Base-by-base conservation (phyloP, 2,329 filamentous ascomycete genomes). In the Sordariomycetes sp. region DNA sequence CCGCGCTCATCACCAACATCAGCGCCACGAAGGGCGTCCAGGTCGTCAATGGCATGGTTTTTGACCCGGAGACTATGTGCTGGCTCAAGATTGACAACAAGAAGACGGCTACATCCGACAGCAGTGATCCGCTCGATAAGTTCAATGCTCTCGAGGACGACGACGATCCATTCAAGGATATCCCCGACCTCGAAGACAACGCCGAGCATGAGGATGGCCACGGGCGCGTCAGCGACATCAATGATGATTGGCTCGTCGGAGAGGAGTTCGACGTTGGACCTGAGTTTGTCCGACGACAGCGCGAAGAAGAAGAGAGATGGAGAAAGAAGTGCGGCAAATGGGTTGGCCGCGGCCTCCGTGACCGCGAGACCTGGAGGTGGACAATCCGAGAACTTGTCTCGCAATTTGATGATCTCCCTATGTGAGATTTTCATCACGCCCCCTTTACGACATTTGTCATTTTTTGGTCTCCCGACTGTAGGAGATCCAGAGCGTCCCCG, bases 251-350 rank as follows among this genome's bases (percentile, higher is more conserved):
- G 72, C 75, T 86, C 32, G 84, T 95, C 10, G 86, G 86, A 34
- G 92, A 98, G 58, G 92, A 98, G 54, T 98, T 98, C 49, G 92
- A 98, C 53, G 86, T 98, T 36, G 92, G 92, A 0, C 92, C 90
- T 4, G 86, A 93, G 55, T 98, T 96, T 52, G 80, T 96, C 42
- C 73, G 81, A 47, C 72, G 88, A 42, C 90, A 96, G 53, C 74
- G 84, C 39, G 86, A 90, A 49, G 92, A 98, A 59, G 92, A 98
- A 61, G 81, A 86, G 31, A 73, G 85, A 40, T 98, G 92, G 92
- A 73, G 82, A 45, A 79, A 80, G 55, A 90, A 88, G 61, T 90
- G 90, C 45, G 81, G 84, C 53, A 79, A 75, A 49, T 98, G 92
- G 92, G 75, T 90, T 42, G 72, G 72, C 33, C 62, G 70, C 42